A percentile compares a stretch with the other conserved stretches of the same genome.
Conservation (phyloP, 2,329 filamentous ascomycete genomes). For the Stachybotrys elegans region DNA sequence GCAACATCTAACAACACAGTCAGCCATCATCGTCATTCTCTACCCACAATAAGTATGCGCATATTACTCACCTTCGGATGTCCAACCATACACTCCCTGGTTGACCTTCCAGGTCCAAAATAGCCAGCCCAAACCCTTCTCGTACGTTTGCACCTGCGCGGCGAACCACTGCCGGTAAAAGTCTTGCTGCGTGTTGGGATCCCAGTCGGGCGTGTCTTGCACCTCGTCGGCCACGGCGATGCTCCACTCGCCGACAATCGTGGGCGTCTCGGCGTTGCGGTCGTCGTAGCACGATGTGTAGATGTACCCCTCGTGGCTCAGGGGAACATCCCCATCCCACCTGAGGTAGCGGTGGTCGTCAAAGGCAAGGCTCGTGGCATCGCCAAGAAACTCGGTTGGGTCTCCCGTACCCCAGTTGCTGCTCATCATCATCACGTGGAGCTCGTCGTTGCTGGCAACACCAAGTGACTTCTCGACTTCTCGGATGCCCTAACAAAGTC, state of each 20-base stretch:
- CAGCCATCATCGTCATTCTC: background rate
- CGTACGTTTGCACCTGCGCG: conserved; percentile 17
- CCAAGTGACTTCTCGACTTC: conserved; percentile 37
- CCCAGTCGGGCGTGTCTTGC: conserved; percentile 32
- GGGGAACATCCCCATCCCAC: conserved; percentile 31
- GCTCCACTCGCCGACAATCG: conserved; percentile 55
- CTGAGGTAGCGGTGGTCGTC: conserved; percentile 58
- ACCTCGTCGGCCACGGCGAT: conserved; percentile 44
- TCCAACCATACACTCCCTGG: conserved; percentile 19
- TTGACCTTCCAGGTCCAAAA: conserved; percentile 19
- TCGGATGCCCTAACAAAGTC: conserved; percentile 33
- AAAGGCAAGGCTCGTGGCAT: conserved; percentile 41
- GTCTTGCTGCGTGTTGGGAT: conserved; percentile 12
- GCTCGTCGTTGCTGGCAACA: conserved; percentile 32
- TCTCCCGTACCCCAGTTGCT: conserved; percentile 51
- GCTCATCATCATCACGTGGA: conserved; percentile 49
- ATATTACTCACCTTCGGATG: conserved; percentile 14
- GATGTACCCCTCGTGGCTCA: conserved; percentile 39
- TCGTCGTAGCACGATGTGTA: conserved; percentile 42
- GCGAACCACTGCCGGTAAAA: conserved; percentile 20
- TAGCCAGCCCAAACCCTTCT: conserved; percentile 17
- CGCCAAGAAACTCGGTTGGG: conserved; percentile 38
- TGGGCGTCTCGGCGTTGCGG: conserved; percentile 31
- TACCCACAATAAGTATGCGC: background rate
- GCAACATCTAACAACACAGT: conserved; percentile 13